A percentile compares a stretch with the other conserved stretches of the same genome.
phyloP scores from a whole-genome alignment of 2,329 filamentous ascomycete genomes.

The Fusarium pseudoanthophilum region DNA sequence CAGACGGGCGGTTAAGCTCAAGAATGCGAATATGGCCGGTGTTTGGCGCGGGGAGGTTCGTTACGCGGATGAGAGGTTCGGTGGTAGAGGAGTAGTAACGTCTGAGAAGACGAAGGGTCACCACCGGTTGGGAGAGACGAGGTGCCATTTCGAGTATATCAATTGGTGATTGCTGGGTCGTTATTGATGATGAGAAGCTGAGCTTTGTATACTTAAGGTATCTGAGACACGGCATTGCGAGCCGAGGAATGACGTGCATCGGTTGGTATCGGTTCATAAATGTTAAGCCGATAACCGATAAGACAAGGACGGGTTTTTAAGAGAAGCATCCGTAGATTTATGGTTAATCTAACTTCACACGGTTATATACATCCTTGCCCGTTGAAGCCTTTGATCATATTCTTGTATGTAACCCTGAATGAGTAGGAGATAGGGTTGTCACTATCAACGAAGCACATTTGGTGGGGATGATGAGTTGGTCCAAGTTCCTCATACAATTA shows the following conservation, averaged over 20 bases:
- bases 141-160: conserved; percentile 46
- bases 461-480: conserved; percentile 33
- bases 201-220: not conserved
- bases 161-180: not conserved
- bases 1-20: conserved; percentile 83
- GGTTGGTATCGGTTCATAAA: conserved; percentile 35
- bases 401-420: too few species aligned
- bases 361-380: not conserved
- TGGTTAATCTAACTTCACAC: conserved; percentile 3
- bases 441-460: not conserved
- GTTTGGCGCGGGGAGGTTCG: conserved; percentile 79
- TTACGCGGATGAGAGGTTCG: conserved; percentile 72
- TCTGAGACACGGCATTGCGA: conserved; percentile 1
- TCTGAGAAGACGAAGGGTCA: conserved; percentile 37
- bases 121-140: conserved; percentile 39
- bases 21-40: conserved; percentile 88
- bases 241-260: conserved; percentile 34
- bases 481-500: conserved; percentile 16
- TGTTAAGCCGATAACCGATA: conserved; percentile 41
- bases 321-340: conserved; percentile 6
- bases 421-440: not conserved
- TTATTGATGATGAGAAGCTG: not conserved
- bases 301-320: not conserved
- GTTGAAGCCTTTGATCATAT: not conserved
- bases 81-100: conserved; percentile 57